These are phyloP conservation scores for Tolypocladium album DNA, from an alignment of 2,329 filamentous ascomycete species.

Conservation along the genomic window DNA sequence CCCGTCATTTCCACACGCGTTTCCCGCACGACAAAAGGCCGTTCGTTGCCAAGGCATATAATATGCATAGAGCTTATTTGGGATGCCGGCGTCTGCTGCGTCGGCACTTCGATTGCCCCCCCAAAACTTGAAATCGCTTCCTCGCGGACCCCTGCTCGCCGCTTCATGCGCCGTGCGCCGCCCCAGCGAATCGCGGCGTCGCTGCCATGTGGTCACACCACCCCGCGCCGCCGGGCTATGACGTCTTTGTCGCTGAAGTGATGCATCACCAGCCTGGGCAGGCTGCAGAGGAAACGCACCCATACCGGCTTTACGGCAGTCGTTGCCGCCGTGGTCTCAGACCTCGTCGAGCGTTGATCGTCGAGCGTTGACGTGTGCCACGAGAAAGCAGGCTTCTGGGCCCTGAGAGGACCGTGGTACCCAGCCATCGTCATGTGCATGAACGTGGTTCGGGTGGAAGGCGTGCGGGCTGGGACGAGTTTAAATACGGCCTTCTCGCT, in stretches of 20 bases:
- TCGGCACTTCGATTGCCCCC: neutral
- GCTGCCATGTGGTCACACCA: neutral
- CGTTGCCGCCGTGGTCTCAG: neutral
- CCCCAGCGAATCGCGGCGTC: neutral
- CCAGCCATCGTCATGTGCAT: neutral
- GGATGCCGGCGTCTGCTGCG: neutral
- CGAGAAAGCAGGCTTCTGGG: neutral
- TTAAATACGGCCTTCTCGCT: neutral
- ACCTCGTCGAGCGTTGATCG: neutral
- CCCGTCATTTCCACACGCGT: neutral
- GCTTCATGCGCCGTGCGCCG: neutral
- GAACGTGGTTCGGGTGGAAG: neutral
- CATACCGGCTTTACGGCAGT: neutral
- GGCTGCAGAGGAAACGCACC: neutral
- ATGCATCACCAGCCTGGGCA: neutral
- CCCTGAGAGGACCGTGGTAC: neutral
- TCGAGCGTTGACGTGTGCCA: neutral
- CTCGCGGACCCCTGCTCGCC: neutral
- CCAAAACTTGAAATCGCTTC: neutral
- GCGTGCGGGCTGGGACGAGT: neutral
- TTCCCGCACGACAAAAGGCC: neutral
- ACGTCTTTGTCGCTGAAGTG: neutral
- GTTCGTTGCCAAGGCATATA: neutral
- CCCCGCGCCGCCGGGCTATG: neutral
- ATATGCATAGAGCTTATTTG: neutral